Base-by-base conservation (phyloP, 2,329 filamentous ascomycete species). In the Aspergillus versicolor region DNA sequence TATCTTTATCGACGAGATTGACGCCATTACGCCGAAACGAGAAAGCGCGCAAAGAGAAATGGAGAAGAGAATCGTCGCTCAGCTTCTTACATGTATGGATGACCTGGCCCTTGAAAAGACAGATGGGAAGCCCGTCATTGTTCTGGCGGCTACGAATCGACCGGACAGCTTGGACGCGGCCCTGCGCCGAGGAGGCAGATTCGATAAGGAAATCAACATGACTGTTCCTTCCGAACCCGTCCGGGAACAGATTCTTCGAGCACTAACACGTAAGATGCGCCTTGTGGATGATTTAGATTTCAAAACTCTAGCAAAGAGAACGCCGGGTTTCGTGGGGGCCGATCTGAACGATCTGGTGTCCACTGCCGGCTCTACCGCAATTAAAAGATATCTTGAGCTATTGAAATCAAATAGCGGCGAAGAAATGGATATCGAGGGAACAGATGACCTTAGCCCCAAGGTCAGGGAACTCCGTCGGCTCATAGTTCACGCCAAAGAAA, bases 1-100 rank as follows among this genome's bases (percentile, higher is more conserved):
- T 5, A 82, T 99, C 4, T 95, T 97, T 68, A 89, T 97, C 56
- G 92, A 96, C 64, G 89, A 96, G 65, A 90, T 97, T 52, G 92
- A 99, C 73, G 88, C 89, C 4, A 94, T 97, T 66, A 90, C 92
- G 49, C 90, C 90, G 0, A 96, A 95, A 72, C 82, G 89, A 55
- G 91, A 96, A 61, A 90, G 85, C 54, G 86, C 89, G 1, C 89
- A 94, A 67, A 88, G 89, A 67, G 91, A 96, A 63, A 93, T 95
- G 85, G 92, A 96, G 70, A 90, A 91, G 69, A 82, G 92, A 52
- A 94, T 95, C 61, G 88, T 95, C 12, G 85, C 87, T 1, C 90
- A 96, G 68, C 85, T 97, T 62, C 79, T 91, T 55, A 88, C 89
- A 19, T 95, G 92, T 56, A 95, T 97, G 89, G 89, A 92, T 67